Evolutionary conservation across 257 asterid genomes (phyloP).

Genomic region (Solanum medicagineum): DNA sequence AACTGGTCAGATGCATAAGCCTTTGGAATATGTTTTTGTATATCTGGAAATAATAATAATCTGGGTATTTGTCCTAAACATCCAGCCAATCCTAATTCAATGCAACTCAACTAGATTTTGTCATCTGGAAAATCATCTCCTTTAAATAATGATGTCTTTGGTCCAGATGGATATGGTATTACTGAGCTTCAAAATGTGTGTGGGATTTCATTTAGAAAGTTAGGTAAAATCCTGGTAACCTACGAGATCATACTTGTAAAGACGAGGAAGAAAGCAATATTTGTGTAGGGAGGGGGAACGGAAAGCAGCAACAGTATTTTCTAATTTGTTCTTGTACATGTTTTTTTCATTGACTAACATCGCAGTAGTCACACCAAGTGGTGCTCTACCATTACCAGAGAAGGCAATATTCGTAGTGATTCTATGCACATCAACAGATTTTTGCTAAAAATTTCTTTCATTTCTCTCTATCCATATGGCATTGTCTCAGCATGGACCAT

Average conservation of each 20-base stretch:
- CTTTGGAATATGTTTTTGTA: background rate
- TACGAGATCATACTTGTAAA: background rate
- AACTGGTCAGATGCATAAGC: background rate
- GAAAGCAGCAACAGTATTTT: background rate
- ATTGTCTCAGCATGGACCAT: background rate
- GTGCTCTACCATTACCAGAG: too few relatives aligned
- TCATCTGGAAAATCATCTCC: background rate
- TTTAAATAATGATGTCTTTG: background rate
- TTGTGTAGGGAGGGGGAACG: background rate
- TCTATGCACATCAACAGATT: too few relatives aligned
- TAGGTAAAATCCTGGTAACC: background rate
- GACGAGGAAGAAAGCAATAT: background rate
- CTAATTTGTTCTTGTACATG: too few relatives aligned
- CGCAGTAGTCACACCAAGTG: too few relatives aligned
- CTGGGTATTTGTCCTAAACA: background rate
- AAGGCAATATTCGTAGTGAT: too few relatives aligned
- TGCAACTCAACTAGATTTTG: background rate
- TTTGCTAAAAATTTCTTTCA: too few relatives aligned
- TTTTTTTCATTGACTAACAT: too few relatives aligned
- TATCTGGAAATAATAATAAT: background rate
- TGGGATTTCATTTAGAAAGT: background rate
- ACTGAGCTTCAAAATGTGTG: background rate
- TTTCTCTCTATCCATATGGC: too few relatives aligned
- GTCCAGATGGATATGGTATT: background rate
- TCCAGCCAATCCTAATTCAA: background rate